Evolutionary conservation across 306 rosid genomes (phyloP).

Genomic region (Alnus glutinosa): DNA sequence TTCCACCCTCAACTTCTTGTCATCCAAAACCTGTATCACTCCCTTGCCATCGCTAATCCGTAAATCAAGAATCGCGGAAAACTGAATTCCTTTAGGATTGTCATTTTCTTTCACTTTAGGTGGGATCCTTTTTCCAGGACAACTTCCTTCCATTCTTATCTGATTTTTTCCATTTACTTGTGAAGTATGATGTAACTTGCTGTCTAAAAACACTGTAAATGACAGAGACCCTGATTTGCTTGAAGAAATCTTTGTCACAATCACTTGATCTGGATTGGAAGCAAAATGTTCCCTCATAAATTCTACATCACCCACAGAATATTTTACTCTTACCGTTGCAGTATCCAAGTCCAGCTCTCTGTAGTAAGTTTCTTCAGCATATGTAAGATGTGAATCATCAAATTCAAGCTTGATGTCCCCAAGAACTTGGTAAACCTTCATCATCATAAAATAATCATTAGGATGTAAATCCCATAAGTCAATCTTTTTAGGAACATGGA

Average conservation of each 20-base stretch:
- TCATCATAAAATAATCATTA: slow-evolving; percentile 29
- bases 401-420: slow-evolving; percentile 84
- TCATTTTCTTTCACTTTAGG: slow-evolving; percentile 46
- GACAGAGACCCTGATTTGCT: slow-evolving; percentile 73
- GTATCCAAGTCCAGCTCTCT: slow-evolving; percentile 82
- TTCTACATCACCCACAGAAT: slow-evolving; percentile 71
- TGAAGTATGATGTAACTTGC: slow-evolving; percentile 66
- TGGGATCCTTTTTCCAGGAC: slow-evolving; percentile 53
- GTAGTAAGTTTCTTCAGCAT: slow-evolving; percentile 54
- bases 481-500: slow-evolving; percentile 16
- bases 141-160: slow-evolving; percentile 71
- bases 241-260: slow-evolving; percentile 66
- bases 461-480: background rate
- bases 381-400: slow-evolving; percentile 65
- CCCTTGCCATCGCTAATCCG: slow-evolving; percentile 70
- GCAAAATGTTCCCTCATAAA: slow-evolving; percentile 83
- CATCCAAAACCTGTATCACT: slow-evolving; percentile 58
- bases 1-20: slow-evolving; percentile 58
- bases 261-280: slow-evolving; percentile 76
- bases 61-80: slow-evolving; percentile 76
- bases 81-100: slow-evolving; percentile 72
- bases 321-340: slow-evolving; percentile 69
- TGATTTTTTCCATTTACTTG: slow-evolving; percentile 53
- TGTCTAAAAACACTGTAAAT: slow-evolving; percentile 66
- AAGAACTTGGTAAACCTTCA: slow-evolving; percentile 80